phyloP scores from a whole-genome alignment of 1,284 basidiomycete genomes.

The Austroboletus niveus region DNA sequence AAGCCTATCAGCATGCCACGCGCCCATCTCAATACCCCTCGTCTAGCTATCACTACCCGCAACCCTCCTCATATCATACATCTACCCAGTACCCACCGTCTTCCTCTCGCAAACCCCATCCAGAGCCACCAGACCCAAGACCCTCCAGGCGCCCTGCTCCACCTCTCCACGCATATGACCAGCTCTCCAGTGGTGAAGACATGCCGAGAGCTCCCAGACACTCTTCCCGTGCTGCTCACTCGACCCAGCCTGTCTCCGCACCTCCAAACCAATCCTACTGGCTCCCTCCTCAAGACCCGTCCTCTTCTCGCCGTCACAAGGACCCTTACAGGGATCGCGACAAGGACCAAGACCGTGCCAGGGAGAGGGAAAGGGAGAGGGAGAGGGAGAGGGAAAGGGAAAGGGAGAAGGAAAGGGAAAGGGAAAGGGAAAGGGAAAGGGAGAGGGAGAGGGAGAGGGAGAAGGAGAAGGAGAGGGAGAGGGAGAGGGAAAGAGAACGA shows the following conservation, averaged over 20 bases:
- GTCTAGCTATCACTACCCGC: slow-evolving; percentile 27
- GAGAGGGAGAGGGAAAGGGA: slow-evolving; percentile 17
- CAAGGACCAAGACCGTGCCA: slow-evolving; percentile 13
- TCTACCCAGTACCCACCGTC: slow-evolving; percentile 18
- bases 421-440: slow-evolving; percentile 9
- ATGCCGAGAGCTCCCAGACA: slow-evolving; percentile 21
- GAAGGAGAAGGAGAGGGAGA: slow-evolving; percentile 18
- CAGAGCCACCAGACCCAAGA: slow-evolving; percentile 28
- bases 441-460: slow-evolving; percentile 6
- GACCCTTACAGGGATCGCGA: slow-evolving; percentile 25
- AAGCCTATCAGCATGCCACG: slow-evolving; percentile 30
- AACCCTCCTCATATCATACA: slow-evolving; percentile 25
- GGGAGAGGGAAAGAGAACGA: slow-evolving; percentile 14
- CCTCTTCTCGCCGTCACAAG: slow-evolving; percentile 21
- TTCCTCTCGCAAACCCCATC: slow-evolving; percentile 31
- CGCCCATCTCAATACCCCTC: slow-evolving; percentile 28
- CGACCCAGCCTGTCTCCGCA: slow-evolving; percentile 22
- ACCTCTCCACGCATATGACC: slow-evolving; percentile 22
- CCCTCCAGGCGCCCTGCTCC: slow-evolving; percentile 15
- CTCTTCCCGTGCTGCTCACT: slow-evolving; percentile 21
- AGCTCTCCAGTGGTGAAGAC: slow-evolving; percentile 23
- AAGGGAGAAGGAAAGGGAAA: slow-evolving; percentile 15
- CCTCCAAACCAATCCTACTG: slow-evolving; percentile 21
- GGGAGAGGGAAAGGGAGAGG: not conserved
- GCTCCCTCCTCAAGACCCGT: slow-evolving; percentile 23